Evolutionary conservation across 306 rosid species (phyloP).

Genomic region (Phaseolus lunatus): DNA sequence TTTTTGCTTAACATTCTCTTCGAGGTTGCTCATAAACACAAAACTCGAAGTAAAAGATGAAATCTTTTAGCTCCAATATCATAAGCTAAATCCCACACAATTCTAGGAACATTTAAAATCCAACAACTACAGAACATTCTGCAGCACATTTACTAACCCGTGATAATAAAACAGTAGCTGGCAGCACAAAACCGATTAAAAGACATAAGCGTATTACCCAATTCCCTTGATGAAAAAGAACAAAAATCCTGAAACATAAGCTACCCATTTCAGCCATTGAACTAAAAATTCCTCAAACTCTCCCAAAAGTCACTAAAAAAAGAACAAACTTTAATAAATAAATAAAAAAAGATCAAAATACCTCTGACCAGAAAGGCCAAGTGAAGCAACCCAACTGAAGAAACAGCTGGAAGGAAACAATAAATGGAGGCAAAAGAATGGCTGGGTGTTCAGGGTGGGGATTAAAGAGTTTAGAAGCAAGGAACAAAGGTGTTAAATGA

Average conservation of each 20-base stretch:
- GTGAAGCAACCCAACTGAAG: conserved; percentile 29
- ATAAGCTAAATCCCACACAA: conserved; percentile 19
- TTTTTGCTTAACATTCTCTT: conserved; percentile 48
- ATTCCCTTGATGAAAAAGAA: conserved; percentile 23
- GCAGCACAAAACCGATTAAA: neutral
- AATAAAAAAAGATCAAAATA: conserved; percentile 44
- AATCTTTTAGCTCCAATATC: conserved; percentile 27
- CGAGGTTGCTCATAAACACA: conserved; percentile 51
- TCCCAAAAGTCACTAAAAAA: neutral
- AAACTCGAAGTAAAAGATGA: conserved; percentile 28
- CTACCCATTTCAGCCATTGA: conserved; percentile 49
- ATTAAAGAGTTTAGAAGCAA: conserved; percentile 40
- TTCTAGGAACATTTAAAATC: conserved; percentile 34
- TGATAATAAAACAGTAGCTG: conserved; percentile 64
- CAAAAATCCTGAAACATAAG: conserved; percentile 33
- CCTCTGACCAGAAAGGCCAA: conserved; percentile 61
- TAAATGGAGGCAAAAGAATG: conserved; percentile 45
- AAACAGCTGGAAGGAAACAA: conserved; percentile 42
- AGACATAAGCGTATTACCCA: conserved; percentile 24
- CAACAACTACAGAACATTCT: conserved; percentile 12
- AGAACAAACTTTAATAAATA: neutral
- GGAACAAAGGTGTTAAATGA: conserved; percentile 31
- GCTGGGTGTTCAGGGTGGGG: conserved; percentile 44
- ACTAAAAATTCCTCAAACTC: conserved; percentile 40
- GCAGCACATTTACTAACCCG: conserved; percentile 34